These are phyloP conservation scores for Olyra latifolia DNA, from an alignment of 176 grass and related monocot species.

Conservation along the genomic window DNA sequence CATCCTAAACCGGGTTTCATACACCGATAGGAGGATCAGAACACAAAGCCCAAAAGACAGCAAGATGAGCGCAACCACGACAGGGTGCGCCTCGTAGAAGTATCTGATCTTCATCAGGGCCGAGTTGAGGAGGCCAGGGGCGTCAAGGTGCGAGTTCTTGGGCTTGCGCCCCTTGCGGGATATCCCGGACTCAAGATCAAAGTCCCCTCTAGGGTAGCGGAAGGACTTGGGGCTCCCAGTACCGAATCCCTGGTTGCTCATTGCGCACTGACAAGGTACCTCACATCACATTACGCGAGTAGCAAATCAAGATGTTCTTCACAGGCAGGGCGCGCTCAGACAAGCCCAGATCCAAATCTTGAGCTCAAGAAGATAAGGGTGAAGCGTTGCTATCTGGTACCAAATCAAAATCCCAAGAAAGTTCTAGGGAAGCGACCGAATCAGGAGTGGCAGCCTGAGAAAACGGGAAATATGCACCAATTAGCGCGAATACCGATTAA, in stretches of 20 bases:
- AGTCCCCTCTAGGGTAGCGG: constrained; percentile 71
- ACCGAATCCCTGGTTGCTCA: constrained; percentile 72
- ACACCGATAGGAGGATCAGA: constrained; percentile 65
- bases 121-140: constrained; percentile 38
- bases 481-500: not conserved
- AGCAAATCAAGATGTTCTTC: not conserved
- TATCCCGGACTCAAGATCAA: constrained; percentile 73
- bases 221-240: constrained; percentile 75
- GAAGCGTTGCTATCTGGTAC: not conserved
- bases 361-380: not conserved
- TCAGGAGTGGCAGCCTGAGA: not conserved
- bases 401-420: not conserved
- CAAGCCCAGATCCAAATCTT: constrained; percentile 6
- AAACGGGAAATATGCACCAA: not conserved
- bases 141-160: constrained; percentile 49
- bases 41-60: constrained; percentile 61
- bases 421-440: not conserved
- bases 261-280: constrained; percentile 37
- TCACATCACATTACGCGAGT: not conserved
- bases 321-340: not conserved
- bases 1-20: constrained; percentile 65
- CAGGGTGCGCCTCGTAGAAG: constrained; percentile 74
- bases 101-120: constrained; percentile 32
- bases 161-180: constrained; percentile 56
- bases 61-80: constrained; percentile 58